These are phyloP conservation scores for Wickerhamomyces sp. DNA, from an alignment of 1,139 yeast species.

Conservation along the genomic window DNA sequence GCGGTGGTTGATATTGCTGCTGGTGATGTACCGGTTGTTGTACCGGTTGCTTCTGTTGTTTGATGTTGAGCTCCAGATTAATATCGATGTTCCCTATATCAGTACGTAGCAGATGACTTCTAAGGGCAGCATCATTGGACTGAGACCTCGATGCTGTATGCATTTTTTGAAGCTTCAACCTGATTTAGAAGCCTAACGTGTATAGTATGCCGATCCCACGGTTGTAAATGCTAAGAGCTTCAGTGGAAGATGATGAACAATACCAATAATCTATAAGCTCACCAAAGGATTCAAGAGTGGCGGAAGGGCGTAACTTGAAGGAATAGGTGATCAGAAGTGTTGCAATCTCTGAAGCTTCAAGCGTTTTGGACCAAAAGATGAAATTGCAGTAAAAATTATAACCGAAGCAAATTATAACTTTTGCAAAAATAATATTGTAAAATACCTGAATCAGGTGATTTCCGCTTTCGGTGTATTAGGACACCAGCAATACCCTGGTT, in stretches of 20 bases:
- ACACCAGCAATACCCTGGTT: too few species aligned
- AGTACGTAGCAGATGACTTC: slow-evolving; percentile 31
- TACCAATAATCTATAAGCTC: too few species aligned
- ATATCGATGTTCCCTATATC: slow-evolving; percentile 39
- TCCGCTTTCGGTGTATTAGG: background rate
- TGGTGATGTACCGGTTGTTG: slow-evolving; percentile 19
- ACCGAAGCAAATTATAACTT: background rate
- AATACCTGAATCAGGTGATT: background rate
- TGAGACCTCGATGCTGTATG: background rate
- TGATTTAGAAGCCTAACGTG: background rate
- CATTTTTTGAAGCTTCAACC: background rate
- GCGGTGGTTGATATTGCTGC: slow-evolving; percentile 8
- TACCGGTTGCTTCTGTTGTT: slow-evolving; percentile 15
- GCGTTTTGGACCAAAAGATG: background rate
- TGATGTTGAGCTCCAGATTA: slow-evolving; percentile 31
- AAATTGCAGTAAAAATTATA: background rate
- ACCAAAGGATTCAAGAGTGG: too few species aligned
- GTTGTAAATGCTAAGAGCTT: too few species aligned
- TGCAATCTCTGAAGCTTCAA: background rate
- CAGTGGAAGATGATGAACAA: too few species aligned
- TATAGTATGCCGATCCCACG: too few species aligned
- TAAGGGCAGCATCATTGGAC: slow-evolving; percentile 10
- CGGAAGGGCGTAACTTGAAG: too few species aligned
- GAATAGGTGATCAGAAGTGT: background rate
- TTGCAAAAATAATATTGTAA: background rate